Percentiles rank a stretch among this genome's conserved stretches.
Evolutionary conservation across 2,329 filamentous ascomycete species (phyloP).

Genomic region (Xylariaceae sp.): DNA sequence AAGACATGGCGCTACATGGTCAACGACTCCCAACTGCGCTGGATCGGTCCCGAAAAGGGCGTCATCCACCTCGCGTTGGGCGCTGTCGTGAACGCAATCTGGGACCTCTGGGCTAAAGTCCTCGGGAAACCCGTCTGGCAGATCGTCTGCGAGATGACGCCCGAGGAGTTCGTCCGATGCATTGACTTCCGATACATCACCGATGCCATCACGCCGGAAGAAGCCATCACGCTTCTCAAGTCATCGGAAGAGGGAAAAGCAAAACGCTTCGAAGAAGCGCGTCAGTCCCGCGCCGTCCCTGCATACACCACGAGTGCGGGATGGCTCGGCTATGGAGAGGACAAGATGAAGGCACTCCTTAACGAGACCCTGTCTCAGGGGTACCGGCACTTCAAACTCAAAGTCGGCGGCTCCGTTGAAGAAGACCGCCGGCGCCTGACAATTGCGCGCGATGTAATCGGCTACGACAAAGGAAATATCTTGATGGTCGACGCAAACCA

Average conservation of each 20-base stretch:
- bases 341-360: conserved; percentile 75
- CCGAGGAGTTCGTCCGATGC: conserved; percentile 79
- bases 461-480: conserved; percentile 76
- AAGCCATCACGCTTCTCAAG: conserved; percentile 69
- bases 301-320: conserved; percentile 89
- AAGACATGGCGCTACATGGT: conserved; percentile 90
- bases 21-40: conserved; percentile 82
- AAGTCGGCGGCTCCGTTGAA: conserved; percentile 72
- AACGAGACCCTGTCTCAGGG: conserved; percentile 71
- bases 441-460: conserved; percentile 76
- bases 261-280: conserved; percentile 67
- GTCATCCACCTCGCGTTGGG: conserved; percentile 90
- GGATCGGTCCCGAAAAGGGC: conserved; percentile 92
- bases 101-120: conserved; percentile 92
- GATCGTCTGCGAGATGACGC: conserved; percentile 84
- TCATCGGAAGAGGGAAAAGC: conserved; percentile 65
- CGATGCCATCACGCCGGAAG: conserved; percentile 83
- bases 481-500: conserved; percentile 95
- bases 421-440: conserved; percentile 66
- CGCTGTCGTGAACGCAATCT: conserved; percentile 84
- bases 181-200: conserved; percentile 96
- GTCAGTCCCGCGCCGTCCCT: conserved; percentile 71
- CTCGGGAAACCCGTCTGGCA: conserved; percentile 86
- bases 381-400: conserved; percentile 86
- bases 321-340: conserved; percentile 87